These are phyloP conservation scores for Aspergillus cejpii DNA, from an alignment of 2,329 filamentous ascomycete species.

Conservation along the genomic window DNA sequence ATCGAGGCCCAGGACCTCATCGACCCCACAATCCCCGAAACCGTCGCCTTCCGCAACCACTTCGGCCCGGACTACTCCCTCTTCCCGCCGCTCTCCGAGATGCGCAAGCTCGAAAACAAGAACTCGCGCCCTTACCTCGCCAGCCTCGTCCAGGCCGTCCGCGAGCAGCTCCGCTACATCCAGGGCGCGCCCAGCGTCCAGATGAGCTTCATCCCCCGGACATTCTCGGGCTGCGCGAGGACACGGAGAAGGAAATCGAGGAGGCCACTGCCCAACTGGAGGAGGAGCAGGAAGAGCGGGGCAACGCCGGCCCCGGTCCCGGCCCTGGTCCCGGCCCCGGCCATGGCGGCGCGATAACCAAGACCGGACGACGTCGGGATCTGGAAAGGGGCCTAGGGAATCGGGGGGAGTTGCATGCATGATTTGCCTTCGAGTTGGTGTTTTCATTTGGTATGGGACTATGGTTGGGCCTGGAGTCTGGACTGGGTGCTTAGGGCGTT, in stretches of 20 bases:
- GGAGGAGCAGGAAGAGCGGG: constrained; percentile 37
- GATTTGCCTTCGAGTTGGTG: constrained; percentile 8
- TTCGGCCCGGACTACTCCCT: constrained; percentile 83
- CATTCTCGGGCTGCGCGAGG: constrained; percentile 51
- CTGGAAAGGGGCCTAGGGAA: constrained; percentile 31
- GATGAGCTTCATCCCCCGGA: constrained; percentile 71
- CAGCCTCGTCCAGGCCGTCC: constrained; percentile 68
- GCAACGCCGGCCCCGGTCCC: too few relatives aligned
- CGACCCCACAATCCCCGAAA: constrained; percentile 63
- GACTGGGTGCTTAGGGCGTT: background rate
- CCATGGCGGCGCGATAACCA: constrained; percentile 17
- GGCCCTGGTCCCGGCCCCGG: too few relatives aligned
- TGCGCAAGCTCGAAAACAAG: constrained; percentile 61
- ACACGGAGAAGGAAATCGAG: constrained; percentile 43
- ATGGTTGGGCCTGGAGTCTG: background rate
- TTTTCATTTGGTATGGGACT: constrained; percentile 5
- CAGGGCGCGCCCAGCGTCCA: constrained; percentile 80
- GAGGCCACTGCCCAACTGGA: constrained; percentile 38
- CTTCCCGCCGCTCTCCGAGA: constrained; percentile 78
- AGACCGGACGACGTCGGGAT: constrained; percentile 27
- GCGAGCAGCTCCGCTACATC: constrained; percentile 81
- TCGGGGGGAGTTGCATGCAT: constrained; percentile 35
- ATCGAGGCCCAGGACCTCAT: constrained; percentile 68
- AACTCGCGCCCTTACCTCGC: constrained; percentile 70
- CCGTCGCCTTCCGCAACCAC: constrained; percentile 79